Base-by-base conservation (phyloP, 805 yeast genomes). In the Scheffersomyces stipitis region DNA sequence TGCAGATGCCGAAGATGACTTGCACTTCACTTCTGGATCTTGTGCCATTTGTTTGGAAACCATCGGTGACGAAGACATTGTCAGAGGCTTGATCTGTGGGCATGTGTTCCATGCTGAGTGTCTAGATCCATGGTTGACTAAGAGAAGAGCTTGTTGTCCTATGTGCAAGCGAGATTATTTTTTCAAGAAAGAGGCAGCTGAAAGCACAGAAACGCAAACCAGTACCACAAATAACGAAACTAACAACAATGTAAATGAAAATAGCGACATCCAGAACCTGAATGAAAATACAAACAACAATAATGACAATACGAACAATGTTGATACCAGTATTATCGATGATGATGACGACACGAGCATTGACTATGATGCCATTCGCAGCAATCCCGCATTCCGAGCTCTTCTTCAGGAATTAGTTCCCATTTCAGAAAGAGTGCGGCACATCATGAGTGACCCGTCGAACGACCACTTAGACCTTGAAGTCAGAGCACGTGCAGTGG, bases 91-190 rank as follows among this genome's bases (percentile, higher is more conserved):
- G 30, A 66, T 84, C 8, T 86, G 96, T 62, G 88, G 89, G 3
- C 96, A 86, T 59, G 88, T 83, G 2, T 86, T 81, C 71, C 96
- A 86, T 52, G 70, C 81, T 15, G 81, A 74, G 13, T 86, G 96
- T 60, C 72, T 87, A 36, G 88, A 83, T 45, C 90, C 90, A 2
- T 86, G 95, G 95, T 64, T 86, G 31, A 80, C 78, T 2, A 75
- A 76, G 44, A 67, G 91, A 46, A 73, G 83, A 31, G 90, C 89
- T 1, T 81, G 86, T 49, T 86, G 96, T 55, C 95, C 96, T 6
- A 78, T 82, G 69, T 86, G 96, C 60, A 84, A 86, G 51, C 64
- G 82, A 22, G 88, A 81, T 54, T 81, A 80, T 54, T 77, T 71
- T 49, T 64, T 65, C 52, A 68, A 67, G 41, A 66, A 59, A 13